Evolutionary conservation across 1,284 basidiomycete species (phyloP), one percentile per base, ranked within the genome.

Genomic region (Ustilago crameri): DNA sequence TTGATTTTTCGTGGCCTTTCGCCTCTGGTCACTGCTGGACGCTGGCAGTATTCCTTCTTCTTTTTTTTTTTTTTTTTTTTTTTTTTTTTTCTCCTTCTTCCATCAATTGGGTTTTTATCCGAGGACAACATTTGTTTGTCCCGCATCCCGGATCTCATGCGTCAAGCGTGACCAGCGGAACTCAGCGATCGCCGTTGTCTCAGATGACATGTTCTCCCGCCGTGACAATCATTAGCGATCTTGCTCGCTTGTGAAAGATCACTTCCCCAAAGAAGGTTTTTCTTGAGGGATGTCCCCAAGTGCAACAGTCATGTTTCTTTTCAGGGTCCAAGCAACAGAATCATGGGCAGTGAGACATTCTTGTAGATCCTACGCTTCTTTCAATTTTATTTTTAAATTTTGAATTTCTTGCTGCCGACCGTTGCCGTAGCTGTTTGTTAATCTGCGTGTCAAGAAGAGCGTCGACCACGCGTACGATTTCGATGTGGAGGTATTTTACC

Each of bases 401-500:
- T 23, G 9, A 46, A 26, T 42, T 32, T 15, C 38, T 22, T 46
- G 27, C n/a, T 37, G 10, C n/a, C n/a, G n/a, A n/a, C n/a, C n/a
- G n/a, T n/a, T n/a, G n/a, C n/a, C n/a, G n/a, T n/a, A n/a, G n/a
- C n/a, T n/a, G n/a, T n/a, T n/a, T n/a, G n/a, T n/a, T n/a, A n/a
- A n/a, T n/a, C n/a, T 30, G 30, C 12, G 30, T 30, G 30, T 30
- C 30, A 30, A 30, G 12, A 30, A 30, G 30, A 12, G 30, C 30
- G 30, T 30, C 30, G 30, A 30, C 30, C 30, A 30, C 30, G 30
- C 30, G 30, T 30, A 30, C 30, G 30, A 7, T 12, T 51, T 51
- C 18, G 38, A 56, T 53, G 64, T 67, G 64, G 64, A 67, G 64
- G 64, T 51, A 42, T 53, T 44, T 47, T 27, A 20, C 22, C 37